Percentiles rank a stretch among this genome's conserved stretches.
These are phyloP conservation scores for Kluyveromyces starmeri DNA, from an alignment of 805 yeast genomes.

Conservation along the genomic window DNA sequence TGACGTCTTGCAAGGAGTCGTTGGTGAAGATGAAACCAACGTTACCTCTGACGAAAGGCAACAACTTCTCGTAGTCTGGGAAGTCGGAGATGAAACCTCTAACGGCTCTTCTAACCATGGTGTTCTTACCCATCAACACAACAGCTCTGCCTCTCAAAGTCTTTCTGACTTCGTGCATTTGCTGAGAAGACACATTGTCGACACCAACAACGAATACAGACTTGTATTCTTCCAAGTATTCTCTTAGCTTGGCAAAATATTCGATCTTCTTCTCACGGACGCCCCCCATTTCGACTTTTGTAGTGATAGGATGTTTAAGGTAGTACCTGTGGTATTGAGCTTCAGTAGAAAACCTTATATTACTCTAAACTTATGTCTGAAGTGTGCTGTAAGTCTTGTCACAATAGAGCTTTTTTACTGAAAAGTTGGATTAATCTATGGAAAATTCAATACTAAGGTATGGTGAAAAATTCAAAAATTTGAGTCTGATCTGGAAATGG, in stretches of 20 bases:
- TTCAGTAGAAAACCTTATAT: too few species aligned
- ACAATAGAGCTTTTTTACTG: too few species aligned
- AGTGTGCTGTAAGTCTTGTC: too few species aligned
- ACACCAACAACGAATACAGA: slow-evolving; percentile 98
- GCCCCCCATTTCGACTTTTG: slow-evolving; percentile 98
- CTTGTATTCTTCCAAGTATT: slow-evolving; percentile 92
- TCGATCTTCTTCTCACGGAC: slow-evolving; percentile 93
- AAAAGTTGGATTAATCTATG: too few species aligned
- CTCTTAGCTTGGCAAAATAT: slow-evolving; percentile 93
- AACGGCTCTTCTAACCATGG: slow-evolving; percentile 99
- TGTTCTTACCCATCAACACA: slow-evolving; percentile 99
- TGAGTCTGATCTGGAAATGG: too few species aligned
- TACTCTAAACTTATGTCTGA: too few species aligned
- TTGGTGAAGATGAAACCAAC: slow-evolving; percentile 99
- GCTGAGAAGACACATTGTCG: slow-evolving; percentile 99
- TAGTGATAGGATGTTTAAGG: slow-evolving; percentile 92
- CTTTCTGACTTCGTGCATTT: slow-evolving; percentile 99
- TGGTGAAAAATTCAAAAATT: too few species aligned
- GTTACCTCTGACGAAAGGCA: slow-evolving; percentile 95
- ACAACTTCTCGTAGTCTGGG: slow-evolving; percentile 91
- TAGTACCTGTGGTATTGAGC: slow-evolving; percentile 5
- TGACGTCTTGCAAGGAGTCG: slow-evolving; percentile 82
- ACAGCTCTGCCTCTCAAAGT: slow-evolving; percentile 90
- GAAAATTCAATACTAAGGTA: too few species aligned
- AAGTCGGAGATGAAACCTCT: slow-evolving; percentile 89